These are phyloP conservation scores for Globisporangium echinulatum DNA, from an alignment of 352 stramenopile species.

Conservation along the genomic window DNA sequence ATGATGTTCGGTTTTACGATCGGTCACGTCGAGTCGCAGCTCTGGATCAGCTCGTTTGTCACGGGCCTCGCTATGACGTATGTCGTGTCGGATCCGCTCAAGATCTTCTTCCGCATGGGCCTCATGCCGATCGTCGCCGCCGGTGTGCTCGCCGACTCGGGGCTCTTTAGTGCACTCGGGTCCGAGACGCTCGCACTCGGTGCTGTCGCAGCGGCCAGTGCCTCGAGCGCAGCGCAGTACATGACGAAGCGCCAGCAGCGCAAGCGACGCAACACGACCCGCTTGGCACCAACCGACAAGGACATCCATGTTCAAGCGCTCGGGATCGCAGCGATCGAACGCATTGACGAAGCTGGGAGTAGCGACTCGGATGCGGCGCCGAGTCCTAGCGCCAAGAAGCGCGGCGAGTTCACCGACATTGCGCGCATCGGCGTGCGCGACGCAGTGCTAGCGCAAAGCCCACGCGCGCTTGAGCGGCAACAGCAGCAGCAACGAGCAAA, in stretches of 20 bases:
- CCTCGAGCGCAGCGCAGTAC: slow-evolving; percentile 40
- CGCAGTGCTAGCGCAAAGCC: slow-evolving; percentile 7
- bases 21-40: slow-evolving; percentile 43
- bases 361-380: neutral
- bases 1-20: slow-evolving; percentile 67
- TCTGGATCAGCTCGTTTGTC: slow-evolving; percentile 57
- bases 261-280: slow-evolving; percentile 13
- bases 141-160: slow-evolving; percentile 39
- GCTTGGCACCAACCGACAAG: slow-evolving; percentile 23
- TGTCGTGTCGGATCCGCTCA: slow-evolving; percentile 55
- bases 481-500: slow-evolving; percentile 4
- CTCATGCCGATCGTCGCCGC: slow-evolving; percentile 59
- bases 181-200: slow-evolving; percentile 41
- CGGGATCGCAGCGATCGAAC: slow-evolving; percentile 10
- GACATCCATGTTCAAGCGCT: slow-evolving; percentile 14
- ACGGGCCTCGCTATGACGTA: slow-evolving; percentile 51
- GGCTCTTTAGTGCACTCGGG: slow-evolving; percentile 47
- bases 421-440: slow-evolving; percentile 14
- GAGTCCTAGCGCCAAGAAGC: neutral
- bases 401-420: slow-evolving; percentile 33
- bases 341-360: slow-evolving; percentile 7
- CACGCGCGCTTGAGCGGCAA: neutral
- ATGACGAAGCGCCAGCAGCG: slow-evolving; percentile 26
- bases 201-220: slow-evolving; percentile 32
- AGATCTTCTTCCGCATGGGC: slow-evolving; percentile 67